Evolutionary conservation across 345 rosid species (phyloP).

Genomic region (Bretschneidera sinensis): DNA sequence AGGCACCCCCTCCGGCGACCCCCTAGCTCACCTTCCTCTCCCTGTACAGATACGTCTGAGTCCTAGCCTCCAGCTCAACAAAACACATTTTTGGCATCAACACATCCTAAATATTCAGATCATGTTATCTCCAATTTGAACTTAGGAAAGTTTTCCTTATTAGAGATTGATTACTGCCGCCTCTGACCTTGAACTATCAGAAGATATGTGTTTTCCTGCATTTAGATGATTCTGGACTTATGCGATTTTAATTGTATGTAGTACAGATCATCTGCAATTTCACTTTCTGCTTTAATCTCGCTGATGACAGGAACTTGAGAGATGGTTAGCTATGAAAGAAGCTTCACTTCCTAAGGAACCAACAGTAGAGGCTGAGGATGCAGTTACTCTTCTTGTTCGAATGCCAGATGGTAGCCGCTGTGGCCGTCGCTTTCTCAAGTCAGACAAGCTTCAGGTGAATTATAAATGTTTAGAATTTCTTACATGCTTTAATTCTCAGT

Average conservation of each 20-base stretch:
- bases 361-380: slow-evolving; percentile 46
- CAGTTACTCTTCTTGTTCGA: slow-evolving; percentile 57
- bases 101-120: neutral
- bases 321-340: slow-evolving; percentile 31
- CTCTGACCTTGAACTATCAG: neutral
- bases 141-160: neutral
- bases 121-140: neutral
- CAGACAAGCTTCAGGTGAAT: slow-evolving; percentile 77
- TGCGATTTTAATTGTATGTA: neutral
- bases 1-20: too few species aligned
- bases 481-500: neutral
- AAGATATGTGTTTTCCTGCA: neutral
- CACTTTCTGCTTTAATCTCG: neutral
- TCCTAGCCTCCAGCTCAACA: too few species aligned
- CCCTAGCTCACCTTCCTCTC: too few species aligned
- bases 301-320: slow-evolving; percentile 39
- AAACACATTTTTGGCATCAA: too few species aligned
- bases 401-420: slow-evolving; percentile 84
- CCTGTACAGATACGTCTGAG: too few species aligned
- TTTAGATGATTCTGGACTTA: neutral
- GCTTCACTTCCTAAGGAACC: slow-evolving; percentile 58
- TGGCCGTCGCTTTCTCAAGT: slow-evolving; percentile 72
- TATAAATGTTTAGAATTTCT: neutral
- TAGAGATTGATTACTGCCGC: neutral
- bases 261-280: too few species aligned